A percentile compares a stretch with the other conserved stretches of the same genome.
These are phyloP conservation scores for Gossypium mustelinum DNA, from an alignment of 345 rosid genomes.

Conservation along the genomic window DNA sequence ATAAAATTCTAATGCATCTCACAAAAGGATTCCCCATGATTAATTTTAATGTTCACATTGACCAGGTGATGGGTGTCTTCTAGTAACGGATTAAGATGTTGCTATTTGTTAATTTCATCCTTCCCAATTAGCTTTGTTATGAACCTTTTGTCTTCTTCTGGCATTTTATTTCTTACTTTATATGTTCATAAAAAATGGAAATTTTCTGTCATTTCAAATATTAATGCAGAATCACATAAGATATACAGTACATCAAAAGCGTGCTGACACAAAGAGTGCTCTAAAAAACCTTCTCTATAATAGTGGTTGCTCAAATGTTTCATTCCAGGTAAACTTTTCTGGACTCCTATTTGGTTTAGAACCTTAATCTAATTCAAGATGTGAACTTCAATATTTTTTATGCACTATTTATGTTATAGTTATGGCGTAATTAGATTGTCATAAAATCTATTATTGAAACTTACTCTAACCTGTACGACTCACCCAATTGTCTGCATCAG, in stretches of 20 bases:
- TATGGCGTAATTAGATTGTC: neutral
- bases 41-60: neutral
- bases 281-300: slow-evolving; percentile 40
- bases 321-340: slow-evolving; percentile 34
- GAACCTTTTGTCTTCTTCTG: neutral
- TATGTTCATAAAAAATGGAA: neutral
- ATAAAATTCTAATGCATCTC: neutral
- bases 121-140: neutral
- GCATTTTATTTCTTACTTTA: neutral
- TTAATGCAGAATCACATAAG: slow-evolving; percentile 37
- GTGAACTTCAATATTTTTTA: neutral
- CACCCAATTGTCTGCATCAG: neutral
- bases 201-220: slow-evolving; percentile 18
- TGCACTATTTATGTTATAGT: neutral
- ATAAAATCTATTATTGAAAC: neutral
- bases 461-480: neutral
- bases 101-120: neutral
- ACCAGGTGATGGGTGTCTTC: neutral
- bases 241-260: slow-evolving; percentile 48
- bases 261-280: slow-evolving; percentile 52
- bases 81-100: neutral
- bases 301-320: slow-evolving; percentile 28
- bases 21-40: neutral
- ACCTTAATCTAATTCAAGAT: neutral
- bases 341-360: slow-evolving; percentile 9